Base-by-base conservation (phyloP, 352 stramenopile genomes). In the Pythium diclinum region DNA sequence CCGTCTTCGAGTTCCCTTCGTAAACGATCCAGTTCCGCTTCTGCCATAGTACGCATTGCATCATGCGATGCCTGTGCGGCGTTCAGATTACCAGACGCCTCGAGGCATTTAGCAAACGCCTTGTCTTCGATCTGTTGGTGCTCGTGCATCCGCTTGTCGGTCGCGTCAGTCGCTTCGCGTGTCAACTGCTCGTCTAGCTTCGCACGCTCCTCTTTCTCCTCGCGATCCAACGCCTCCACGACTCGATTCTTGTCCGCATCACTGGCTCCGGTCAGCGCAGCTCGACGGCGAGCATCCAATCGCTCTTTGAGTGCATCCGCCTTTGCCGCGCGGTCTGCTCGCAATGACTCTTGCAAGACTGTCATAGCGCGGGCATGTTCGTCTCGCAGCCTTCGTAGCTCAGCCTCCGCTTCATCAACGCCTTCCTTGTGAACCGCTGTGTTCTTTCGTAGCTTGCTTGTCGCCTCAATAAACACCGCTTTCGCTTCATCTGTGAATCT, bases 241-340 rank as follows among this genome's bases (percentile, higher is more conserved):
- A 52, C 1, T 36, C 19, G 34, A 14, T 3, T 19, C 34, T 19
- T 51, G 34, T 61, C 34, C 13, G 19, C 34, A 3, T 51, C 36
- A n/a, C 21, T 61, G 0, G 21, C n/a, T 14, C 38, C 36, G 3
- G 30, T 16, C 36, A 52, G 9, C 10, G 38, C 25, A 8, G 30
- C 59, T 42, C 36, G 16, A 14, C 61, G 44, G n/a, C 71, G 71
- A 1, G 63, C 49, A 14, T 55, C 54, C 21, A 82, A 59, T 32
- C 71, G 56, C 14, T 72, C 58, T 28, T 75, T 67, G 3, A 75
- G 65, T 44, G 56, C 61, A 32, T 71, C 65, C n/a, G 34, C 25
- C 14, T 36, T 38, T 3, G 14, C 13, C 17, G 7, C 6, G n/a
- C 59, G 63, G 2, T 69, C 63, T 5, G 56, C 38, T n/a, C n/a